These are phyloP conservation scores for Schizosaccharomyces japonicus DNA, from an alignment of 805 yeast species.

Conservation along the genomic window DNA sequence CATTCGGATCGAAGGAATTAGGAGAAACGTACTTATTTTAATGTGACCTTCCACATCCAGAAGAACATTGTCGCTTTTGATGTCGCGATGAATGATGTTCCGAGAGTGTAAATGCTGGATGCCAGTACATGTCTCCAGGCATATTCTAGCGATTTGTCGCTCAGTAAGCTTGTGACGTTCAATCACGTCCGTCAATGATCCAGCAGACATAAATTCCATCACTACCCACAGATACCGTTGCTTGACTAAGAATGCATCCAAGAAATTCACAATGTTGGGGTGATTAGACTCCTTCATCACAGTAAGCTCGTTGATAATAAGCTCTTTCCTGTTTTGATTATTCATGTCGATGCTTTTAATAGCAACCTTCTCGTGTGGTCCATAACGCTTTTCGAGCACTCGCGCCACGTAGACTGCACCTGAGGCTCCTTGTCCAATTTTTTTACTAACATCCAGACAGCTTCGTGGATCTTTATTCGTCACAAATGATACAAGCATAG, in stretches of 20 bases:
- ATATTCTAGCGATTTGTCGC: slow-evolving; percentile 74
- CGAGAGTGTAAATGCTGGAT: slow-evolving; percentile 75
- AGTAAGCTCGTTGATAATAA: slow-evolving; percentile 81
- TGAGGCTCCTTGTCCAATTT: slow-evolving; percentile 84
- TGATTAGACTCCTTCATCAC: slow-evolving; percentile 94
- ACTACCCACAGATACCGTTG: slow-evolving; percentile 84
- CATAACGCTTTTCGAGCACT: not conserved
- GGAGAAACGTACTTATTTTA: slow-evolving; percentile 31
- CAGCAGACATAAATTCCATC: slow-evolving; percentile 99
- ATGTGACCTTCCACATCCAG: slow-evolving; percentile 63
- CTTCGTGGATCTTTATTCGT: slow-evolving; percentile 63
- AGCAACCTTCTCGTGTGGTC: slow-evolving; percentile 49
- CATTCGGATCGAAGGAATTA: not conserved
- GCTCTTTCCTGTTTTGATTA: slow-evolving; percentile 79
- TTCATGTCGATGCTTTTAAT: slow-evolving; percentile 86
- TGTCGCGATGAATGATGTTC: slow-evolving; percentile 87
- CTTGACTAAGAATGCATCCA: slow-evolving; percentile 71
- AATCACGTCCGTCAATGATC: slow-evolving; percentile 84
- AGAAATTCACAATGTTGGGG: slow-evolving; percentile 78
- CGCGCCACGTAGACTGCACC: slow-evolving; percentile 62
- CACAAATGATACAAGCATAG: slow-evolving; percentile 52
- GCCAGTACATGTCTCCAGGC: slow-evolving; percentile 51
- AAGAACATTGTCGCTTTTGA: slow-evolving; percentile 83
- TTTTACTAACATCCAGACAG: slow-evolving; percentile 30
- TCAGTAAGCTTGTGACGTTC: slow-evolving; percentile 68